Base-by-base conservation (phyloP, 2,329 filamentous ascomycete species). In the Uncinocarpus reesii region DNA sequence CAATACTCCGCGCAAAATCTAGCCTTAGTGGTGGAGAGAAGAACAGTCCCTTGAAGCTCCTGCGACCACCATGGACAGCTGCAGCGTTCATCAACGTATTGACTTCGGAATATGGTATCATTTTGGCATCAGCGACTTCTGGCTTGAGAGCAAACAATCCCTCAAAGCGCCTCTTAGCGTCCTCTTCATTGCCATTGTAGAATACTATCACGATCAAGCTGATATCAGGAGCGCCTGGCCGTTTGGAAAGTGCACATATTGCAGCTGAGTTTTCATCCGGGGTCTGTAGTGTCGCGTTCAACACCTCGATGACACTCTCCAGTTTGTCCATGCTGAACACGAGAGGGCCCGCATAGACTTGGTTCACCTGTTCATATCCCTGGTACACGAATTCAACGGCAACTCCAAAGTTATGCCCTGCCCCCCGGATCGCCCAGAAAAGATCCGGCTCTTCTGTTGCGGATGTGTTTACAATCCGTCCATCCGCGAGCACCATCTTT, bases 351-450 rank as follows among this genome's bases (percentile, higher is more conserved):
- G 62, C 57, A 40, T 61, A 69, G 1, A 69, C 64, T 1, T 57
- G 56, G 1, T 58, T 52, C 2, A 32, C 51, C 48, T 63, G 63
- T 0, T 66, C 61, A 45, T 65, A 60, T 0, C 60, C 65, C 29
- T 51, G 50, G 35, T 58, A 58, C 0, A 61, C 63, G 57, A 76
- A 75, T 42, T 73, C 67, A 0, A 66, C 66, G 1, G 70, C 67
- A 4, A 71, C 63, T 4, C 70, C 71, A 48, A 72, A 73, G 46
- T 69, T 70, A 50, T 68, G 65, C 0, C 70, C 70, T 1, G 69
- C 71, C 21, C 71, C 71, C 3, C 64, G 60, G 18, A 73, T 48
- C 16, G 65, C 69, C 71, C 71, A 75, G 58, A 74, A 76, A 2
- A 75, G 60, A 38, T 75, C 72, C 0, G 58, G 21, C 31, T 78